These are phyloP conservation scores for Helianthus annuus DNA, from an alignment of 129 eudicot genomes.

Conservation along the genomic window HanXRQr2.0-SUNRISE NC_035449.2:9747641-9748140, in stretches of 20 bases:
- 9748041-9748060: slow-evolving; percentile 32
- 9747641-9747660: too few species aligned
- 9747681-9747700: slow-evolving; percentile 27
- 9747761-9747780: slow-evolving; percentile 74
- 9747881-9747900: slow-evolving; percentile 73
- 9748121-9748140: too few species aligned
- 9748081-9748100: background rate
- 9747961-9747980: slow-evolving; percentile 63
- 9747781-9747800: slow-evolving; percentile 70
- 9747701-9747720: slow-evolving; percentile 52
- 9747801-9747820: slow-evolving; percentile 71
- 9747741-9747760: slow-evolving; percentile 71
- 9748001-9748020: slow-evolving; percentile 32
- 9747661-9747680: background rate
- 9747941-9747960: slow-evolving; percentile 7
- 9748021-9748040: slow-evolving; percentile 31
- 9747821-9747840: slow-evolving; percentile 70
- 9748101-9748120: background rate
- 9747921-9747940: slow-evolving; percentile 20
- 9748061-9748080: background rate
- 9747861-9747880: slow-evolving; percentile 70
- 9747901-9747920: slow-evolving; percentile 39
- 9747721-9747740: slow-evolving; percentile 66
- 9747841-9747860: slow-evolving; percentile 80
- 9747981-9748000: slow-evolving; percentile 54